Conservation (phyloP, 1,284 basidiomycete genomes). For the Cutaneotrichosporon sp. region DNA sequence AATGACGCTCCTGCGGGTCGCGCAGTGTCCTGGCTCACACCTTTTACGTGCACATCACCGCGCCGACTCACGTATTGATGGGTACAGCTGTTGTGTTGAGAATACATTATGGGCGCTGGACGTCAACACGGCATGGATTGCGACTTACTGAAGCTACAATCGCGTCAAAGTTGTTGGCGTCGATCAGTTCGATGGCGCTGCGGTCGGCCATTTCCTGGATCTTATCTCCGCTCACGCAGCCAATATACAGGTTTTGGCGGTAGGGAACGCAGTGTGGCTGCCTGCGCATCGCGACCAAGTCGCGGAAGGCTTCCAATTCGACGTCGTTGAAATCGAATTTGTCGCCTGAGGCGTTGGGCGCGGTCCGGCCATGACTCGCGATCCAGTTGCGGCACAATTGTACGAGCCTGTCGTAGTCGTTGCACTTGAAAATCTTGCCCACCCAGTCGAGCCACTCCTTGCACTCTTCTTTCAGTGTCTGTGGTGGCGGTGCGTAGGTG, state of each 20-base stretch:
- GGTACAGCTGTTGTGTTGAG: no score
- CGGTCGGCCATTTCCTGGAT: conserved; percentile 5
- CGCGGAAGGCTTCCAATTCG: conserved; percentile 24
- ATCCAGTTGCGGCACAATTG: conserved; percentile 13
- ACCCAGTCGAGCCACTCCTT: conserved; percentile 30
- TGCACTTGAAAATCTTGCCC: conserved; percentile 6
- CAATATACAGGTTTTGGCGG: conserved; percentile 33
- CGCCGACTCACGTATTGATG: conserved; percentile 18
- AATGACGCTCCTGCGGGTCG: conserved; percentile 10
- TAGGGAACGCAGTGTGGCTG: conserved; percentile 31
- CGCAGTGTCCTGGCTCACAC: conserved; percentile 19
- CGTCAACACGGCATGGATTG: no score
- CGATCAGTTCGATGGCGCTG: conserved; percentile 24
- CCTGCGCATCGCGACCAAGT: conserved; percentile 26
- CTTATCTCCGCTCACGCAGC: conserved; percentile 11
- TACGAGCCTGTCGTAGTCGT: conserved; percentile 21
- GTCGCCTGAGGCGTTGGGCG: not conserved
- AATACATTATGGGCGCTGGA: no score
- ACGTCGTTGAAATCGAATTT: conserved; percentile 13
- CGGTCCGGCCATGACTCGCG: not conserved
- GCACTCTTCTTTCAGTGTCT: conserved; percentile 17
- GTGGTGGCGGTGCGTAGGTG: conserved; percentile 24
- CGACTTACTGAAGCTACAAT: conserved; percentile 6
- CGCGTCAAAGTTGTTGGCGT: conserved; percentile 29
- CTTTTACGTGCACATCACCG: conserved; percentile 28